Base-by-base conservation (phyloP, 192 early-diverging fungal species). In the Coemansia sp. region DNA sequence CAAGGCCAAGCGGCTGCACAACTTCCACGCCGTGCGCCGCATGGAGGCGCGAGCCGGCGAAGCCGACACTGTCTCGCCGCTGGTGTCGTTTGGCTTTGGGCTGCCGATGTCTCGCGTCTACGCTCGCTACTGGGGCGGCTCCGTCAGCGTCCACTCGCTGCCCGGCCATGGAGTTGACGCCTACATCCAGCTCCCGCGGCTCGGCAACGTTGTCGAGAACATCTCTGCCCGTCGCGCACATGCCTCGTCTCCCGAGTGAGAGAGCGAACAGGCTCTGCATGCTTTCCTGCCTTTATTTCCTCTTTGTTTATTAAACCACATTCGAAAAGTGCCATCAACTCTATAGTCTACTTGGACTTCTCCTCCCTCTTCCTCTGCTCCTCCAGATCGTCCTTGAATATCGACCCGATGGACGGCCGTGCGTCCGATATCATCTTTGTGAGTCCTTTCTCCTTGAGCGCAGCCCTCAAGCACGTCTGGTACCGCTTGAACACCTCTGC, bases 111-210 rank as follows among this genome's bases (percentile, higher is more conserved):
- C 90, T 54, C 84, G 89, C 55, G 90, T 96, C 22, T 98, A 96
- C 82, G 91, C 93, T 4, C 91, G 95, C 73, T 98, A 97, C 71
- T 98, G 95, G 97, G 94, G 94, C 19, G 97, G 97, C 7, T 85
- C 85, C 21, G 84, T 98, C 39, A 87, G 87, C 19, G 77, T 96
- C 8, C 85, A 88, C 39, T 87, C 89, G 6, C 88, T 97, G 90
- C 88, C 93, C 47, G 95, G 93, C 5, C 93, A 89, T 62, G 97
- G 97, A 16, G 93, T 93, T 36, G 97, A 98, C 78, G 91, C 90
- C 1, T 98, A 96, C 73, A 88, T 97, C 22, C 87, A 84, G 51
- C 83, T 98, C 40, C 86, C 87, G 8, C 73, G 88, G n/a, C 77
- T 91, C 52, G 92, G 92, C 37, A 93, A 90, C 32, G 77, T 78